Evolutionary conservation across 2,329 filamentous ascomycete species (phyloP).

Genomic region (Macrophomina phaseolina): DNA sequence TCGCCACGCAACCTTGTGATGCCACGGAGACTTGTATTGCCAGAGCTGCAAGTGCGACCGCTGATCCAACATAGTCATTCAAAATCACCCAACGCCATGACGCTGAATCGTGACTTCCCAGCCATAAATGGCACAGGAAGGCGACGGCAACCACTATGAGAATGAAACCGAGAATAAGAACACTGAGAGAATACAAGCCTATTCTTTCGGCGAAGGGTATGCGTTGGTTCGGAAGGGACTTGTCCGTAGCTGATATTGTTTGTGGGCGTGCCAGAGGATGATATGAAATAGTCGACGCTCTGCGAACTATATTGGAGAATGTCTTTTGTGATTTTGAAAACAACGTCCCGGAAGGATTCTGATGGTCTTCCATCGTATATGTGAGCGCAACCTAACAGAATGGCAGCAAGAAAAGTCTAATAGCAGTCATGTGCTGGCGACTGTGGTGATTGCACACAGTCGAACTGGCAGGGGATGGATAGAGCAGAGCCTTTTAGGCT

Average conservation of each 20-base stretch:
- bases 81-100: constrained; percentile 9
- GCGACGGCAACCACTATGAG: background rate
- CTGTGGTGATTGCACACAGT: no score
- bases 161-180: background rate
- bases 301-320: background rate
- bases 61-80: background rate
- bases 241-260: background rate
- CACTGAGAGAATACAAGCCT: background rate
- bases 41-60: constrained; percentile 3
- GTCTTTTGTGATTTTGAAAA: background rate
- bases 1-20: background rate
- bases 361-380: no score
- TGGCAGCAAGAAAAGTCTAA: background rate
- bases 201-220: background rate
- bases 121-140: constrained; percentile 1
- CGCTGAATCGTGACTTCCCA: background rate
- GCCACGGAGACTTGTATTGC: background rate
- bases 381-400: no score
- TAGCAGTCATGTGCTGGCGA: no score
- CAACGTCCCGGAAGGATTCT: no score
- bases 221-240: background rate
- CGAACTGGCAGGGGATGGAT: no score
- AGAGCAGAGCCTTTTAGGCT: no score
- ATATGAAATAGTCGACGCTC: background rate
- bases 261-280: background rate